phyloP scores from a whole-genome alignment of 345 rosid species.

The Linum trigynum region DNA sequence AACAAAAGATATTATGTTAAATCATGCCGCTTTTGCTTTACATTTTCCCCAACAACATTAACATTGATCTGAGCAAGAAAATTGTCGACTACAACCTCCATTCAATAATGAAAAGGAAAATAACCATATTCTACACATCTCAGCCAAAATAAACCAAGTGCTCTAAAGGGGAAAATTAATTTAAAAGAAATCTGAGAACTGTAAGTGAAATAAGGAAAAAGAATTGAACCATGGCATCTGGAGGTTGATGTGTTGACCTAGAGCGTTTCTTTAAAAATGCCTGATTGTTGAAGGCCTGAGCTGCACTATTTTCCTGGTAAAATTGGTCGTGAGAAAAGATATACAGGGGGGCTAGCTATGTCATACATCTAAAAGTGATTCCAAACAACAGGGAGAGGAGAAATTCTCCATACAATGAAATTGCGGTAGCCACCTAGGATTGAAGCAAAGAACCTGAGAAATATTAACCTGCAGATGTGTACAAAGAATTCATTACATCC shows the following conservation, averaged over 20 bases:
- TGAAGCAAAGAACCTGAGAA: constrained; percentile 86
- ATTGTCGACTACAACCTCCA: no score
- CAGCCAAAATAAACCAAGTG: no score
- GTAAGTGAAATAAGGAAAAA: not conserved
- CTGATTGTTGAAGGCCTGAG: constrained; percentile 63
- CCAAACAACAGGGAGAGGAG: constrained; percentile 11
- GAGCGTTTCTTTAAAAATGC: constrained; percentile 93
- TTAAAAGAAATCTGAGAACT: not conserved
- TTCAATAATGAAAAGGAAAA: no score
- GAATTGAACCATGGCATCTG: constrained; percentile 74
- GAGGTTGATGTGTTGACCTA: constrained; percentile 80
- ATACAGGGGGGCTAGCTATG: constrained; percentile 5
- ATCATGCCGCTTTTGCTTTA: no score
- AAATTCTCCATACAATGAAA: constrained; percentile 56
- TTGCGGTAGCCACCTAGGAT: constrained; percentile 95
- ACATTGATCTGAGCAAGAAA: no score
- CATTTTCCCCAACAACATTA: no score
- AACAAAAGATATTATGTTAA: no score
- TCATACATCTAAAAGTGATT: constrained; percentile 7
- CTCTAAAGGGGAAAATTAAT: no score
- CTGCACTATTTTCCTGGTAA: constrained; percentile 63
- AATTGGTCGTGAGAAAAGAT: constrained; percentile 11
- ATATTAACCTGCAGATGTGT: constrained; percentile 64
- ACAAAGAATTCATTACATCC: no score
- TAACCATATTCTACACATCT: no score